Evolutionary conservation across 148 eudicot genomes (phyloP).

Genomic region (Gaultheria prostrata): DNA sequence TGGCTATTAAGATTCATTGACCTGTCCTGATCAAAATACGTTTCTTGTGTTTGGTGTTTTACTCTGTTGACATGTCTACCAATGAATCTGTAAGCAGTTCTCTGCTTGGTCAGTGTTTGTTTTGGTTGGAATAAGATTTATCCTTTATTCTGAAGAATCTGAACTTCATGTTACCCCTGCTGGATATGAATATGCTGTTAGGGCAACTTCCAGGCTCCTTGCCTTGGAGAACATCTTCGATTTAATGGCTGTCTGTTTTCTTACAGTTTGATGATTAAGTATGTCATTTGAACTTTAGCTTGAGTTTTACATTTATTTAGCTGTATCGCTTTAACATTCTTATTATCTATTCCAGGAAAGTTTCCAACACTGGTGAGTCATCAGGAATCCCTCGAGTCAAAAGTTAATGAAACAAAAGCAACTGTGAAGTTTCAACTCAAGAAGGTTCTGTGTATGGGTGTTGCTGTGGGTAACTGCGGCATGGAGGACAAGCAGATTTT

Average conservation of each 20-base stretch:
- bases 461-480: slow-evolving; percentile 62
- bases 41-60: not conserved
- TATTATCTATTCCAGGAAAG: slow-evolving; percentile 39
- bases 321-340: not conserved
- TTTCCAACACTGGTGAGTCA: slow-evolving; percentile 66
- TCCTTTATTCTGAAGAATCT: not conserved
- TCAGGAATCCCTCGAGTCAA: slow-evolving; percentile 64
- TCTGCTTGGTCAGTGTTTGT: not conserved
- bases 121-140: not conserved
- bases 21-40: not conserved
- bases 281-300: not conserved
- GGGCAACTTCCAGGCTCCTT: not conserved
- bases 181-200: not conserved
- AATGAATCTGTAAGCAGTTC: not conserved
- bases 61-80: not conserved
- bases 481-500: slow-evolving; percentile 78
- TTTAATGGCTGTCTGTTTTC: not conserved
- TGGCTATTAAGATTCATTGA: not conserved
- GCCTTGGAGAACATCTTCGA: not conserved
- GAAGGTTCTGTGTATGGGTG: slow-evolving; percentile 82
- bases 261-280: not conserved
- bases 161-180: not conserved
- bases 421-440: slow-evolving; percentile 70
- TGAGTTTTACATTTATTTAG: not conserved
- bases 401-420: slow-evolving; percentile 63